Conservation (phyloP, 2,329 filamentous ascomycete genomes). For the Penicillium sp. region DNA sequence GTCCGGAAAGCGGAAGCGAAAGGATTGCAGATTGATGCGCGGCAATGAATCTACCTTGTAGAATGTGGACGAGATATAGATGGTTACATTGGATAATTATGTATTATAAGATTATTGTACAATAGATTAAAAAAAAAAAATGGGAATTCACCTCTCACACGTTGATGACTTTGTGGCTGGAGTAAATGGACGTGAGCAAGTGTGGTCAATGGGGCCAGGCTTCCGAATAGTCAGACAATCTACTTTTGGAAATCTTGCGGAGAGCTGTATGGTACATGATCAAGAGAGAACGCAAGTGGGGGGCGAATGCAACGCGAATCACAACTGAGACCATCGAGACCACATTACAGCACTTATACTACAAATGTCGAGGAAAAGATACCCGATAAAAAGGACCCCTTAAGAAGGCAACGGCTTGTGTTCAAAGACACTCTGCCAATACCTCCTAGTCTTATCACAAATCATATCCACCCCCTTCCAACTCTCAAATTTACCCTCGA, state of each 20-base stretch:
- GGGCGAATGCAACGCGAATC: not conserved
- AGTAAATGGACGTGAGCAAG: not conserved
- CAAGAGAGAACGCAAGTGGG: not conserved
- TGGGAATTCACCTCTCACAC: not conserved
- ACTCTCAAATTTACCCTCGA: conserved; percentile 32
- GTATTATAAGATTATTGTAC: not conserved
- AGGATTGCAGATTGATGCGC: conserved; percentile 13
- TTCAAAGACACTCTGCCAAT: conserved; percentile 33
- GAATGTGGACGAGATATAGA: not conserved
- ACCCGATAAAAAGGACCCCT: not conserved
- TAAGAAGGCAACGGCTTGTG: conserved; percentile 2
- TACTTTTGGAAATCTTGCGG: not conserved
- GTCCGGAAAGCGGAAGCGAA: conserved; percentile 27
- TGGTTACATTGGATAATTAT: not conserved
- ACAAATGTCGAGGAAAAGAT: not conserved
- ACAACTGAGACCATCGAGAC: not conserved
- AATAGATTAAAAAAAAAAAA: not conserved
- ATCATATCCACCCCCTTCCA: conserved; percentile 31
- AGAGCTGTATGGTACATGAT: not conserved
- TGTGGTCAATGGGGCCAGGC: not conserved
- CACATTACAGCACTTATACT: not conserved
- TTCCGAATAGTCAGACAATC: not conserved
- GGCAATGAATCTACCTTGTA: not conserved
- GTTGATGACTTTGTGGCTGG: not conserved
- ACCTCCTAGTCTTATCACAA: conserved; percentile 33